Conservation (phyloP, 2,329 filamentous ascomycete species). For the Paracorniculantispora psalliotae region DNA sequence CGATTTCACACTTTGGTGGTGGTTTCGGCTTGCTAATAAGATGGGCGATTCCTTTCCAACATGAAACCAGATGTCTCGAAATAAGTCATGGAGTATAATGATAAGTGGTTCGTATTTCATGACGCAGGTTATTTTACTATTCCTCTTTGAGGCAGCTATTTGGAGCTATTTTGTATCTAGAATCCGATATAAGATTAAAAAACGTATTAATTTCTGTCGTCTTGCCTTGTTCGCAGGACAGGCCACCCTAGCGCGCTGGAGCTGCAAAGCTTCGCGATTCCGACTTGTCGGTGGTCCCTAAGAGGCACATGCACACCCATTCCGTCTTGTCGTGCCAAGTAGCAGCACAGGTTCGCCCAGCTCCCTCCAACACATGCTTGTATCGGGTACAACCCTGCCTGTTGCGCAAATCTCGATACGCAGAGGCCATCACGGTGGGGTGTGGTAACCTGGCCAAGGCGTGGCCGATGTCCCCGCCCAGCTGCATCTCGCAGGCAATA, state of each 20-base stretch:
- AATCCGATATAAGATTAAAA: background rate
- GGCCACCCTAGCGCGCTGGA: background rate
- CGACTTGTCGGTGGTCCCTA: background rate
- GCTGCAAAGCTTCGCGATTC: background rate
- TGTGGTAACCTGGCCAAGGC: constrained; percentile 1
- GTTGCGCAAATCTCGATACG: constrained; percentile 9
- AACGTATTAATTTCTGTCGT: constrained; percentile 3
- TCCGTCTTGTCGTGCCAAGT: background rate
- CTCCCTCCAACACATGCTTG: background rate
- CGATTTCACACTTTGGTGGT: background rate
- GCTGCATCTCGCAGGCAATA: background rate
- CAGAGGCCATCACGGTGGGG: constrained; percentile 8
- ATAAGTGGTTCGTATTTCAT: background rate
- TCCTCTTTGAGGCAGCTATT: background rate
- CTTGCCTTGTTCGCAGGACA: background rate
- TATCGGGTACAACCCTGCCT: constrained; percentile 9
- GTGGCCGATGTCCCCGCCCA: constrained; percentile 5
- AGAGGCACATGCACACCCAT: no score
- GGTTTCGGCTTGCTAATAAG: background rate
- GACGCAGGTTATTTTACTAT: background rate
- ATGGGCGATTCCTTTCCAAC: background rate
- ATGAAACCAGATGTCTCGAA: background rate
- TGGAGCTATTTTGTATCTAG: background rate
- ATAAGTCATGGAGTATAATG: background rate
- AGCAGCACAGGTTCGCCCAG: no score